Evolutionary conservation across 805 yeast genomes (phyloP).

Genomic region (Starmerella etchellsii): DNA sequence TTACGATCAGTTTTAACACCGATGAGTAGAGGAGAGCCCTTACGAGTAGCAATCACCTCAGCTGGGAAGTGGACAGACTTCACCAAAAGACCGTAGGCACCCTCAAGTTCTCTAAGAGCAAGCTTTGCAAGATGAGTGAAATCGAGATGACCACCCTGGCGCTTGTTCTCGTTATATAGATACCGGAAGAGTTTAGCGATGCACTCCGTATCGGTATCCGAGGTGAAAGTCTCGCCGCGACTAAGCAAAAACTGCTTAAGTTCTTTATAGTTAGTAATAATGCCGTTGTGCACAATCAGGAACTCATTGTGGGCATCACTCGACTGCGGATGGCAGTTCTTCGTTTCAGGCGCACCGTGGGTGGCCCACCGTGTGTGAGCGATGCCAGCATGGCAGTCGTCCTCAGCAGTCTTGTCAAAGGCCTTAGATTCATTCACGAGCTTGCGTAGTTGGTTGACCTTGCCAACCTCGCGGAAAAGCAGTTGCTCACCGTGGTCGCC

Average conservation of each 20-base stretch:
- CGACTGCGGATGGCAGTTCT: conserved; percentile 92
- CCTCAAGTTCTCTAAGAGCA: conserved; percentile 85
- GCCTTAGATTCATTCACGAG: conserved; percentile 37
- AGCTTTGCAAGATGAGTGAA: conserved; percentile 86
- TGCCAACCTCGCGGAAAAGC: conserved; percentile 78
- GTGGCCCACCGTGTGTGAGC: conserved; percentile 99
- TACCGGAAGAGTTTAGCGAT: conserved; percentile 92
- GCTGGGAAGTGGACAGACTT: conserved; percentile 87
- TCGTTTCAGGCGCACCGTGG: conserved; percentile 80
- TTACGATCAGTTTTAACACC: conserved; percentile 92
- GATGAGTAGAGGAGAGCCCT: conserved; percentile 92
- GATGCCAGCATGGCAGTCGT: conserved; percentile 83
- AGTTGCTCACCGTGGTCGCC: conserved; percentile 68
- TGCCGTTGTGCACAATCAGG: conserved; percentile 93
- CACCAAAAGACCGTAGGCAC: conserved; percentile 92
- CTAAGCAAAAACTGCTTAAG: conserved; percentile 65
- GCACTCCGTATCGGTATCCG: conserved; percentile 96
- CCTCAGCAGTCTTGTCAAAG: conserved; percentile 39
- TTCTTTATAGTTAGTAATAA: conserved; percentile 89
- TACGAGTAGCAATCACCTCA: conserved; percentile 92
- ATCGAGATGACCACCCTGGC: conserved; percentile 45
- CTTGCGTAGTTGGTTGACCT: conserved; percentile 70
- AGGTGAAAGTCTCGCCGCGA: conserved; percentile 72
- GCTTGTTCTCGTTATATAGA: conserved; percentile 72
- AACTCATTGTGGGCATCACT: conserved; percentile 77